Conservation (phyloP, 495 filamentous ascomycete species). For the Podospora tetraspora region DNA sequence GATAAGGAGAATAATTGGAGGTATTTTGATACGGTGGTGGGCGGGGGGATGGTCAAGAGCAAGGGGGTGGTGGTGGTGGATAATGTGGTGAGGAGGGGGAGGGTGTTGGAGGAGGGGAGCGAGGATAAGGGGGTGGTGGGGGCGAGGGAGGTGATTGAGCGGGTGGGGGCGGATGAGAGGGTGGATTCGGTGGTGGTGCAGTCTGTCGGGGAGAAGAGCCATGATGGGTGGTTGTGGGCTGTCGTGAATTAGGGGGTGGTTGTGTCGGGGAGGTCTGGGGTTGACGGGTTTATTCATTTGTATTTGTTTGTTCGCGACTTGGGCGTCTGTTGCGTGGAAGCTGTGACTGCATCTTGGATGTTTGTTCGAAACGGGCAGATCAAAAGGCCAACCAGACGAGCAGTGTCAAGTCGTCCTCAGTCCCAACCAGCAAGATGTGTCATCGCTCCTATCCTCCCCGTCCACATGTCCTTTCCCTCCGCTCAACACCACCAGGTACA, state of each 20-base stretch:
- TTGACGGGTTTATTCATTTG: neutral
- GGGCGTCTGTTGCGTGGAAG: too few relatives aligned
- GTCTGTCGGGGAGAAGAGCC: conserved; percentile 47
- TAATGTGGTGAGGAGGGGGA: conserved; percentile 46
- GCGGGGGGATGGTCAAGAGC: conserved; percentile 25
- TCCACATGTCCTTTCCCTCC: too few relatives aligned
- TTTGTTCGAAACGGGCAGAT: too few relatives aligned
- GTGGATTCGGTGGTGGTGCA: conserved; percentile 47
- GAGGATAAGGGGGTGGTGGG: conserved; percentile 10
- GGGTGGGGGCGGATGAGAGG: conserved; percentile 39
- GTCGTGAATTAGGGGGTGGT: conserved; percentile 33
- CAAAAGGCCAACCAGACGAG: too few relatives aligned
- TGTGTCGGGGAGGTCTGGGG: too few relatives aligned
- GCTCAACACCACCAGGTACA: too few relatives aligned
- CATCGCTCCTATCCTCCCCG: too few relatives aligned
- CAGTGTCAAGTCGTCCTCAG: too few relatives aligned
- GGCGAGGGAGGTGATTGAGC: conserved; percentile 37
- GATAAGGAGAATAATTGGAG: conserved; percentile 44
- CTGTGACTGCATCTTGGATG: too few relatives aligned
- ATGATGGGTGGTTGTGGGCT: conserved; percentile 44
- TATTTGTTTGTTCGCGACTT: too few relatives aligned
- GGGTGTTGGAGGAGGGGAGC: conserved; percentile 14
- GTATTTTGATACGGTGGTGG: conserved; percentile 45
- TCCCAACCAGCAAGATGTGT: too few relatives aligned
- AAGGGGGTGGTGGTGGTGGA: conserved; percentile 42